Evolutionary conservation across 2,329 filamentous ascomycete genomes (phyloP), one percentile per base, ranked within the genome.

Genomic region (Gremmenia infestans): DNA sequence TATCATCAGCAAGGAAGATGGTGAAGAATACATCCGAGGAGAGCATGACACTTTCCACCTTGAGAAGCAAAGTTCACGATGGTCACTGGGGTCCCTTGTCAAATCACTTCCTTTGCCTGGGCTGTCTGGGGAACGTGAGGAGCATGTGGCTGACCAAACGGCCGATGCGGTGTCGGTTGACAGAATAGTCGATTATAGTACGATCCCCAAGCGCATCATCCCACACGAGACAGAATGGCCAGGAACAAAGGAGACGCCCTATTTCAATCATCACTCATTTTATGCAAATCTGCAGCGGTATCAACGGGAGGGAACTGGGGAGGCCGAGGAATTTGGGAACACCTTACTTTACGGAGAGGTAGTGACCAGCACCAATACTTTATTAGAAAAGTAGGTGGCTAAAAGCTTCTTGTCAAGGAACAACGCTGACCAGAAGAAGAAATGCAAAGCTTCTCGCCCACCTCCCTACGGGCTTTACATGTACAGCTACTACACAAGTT

Each of bases 311-410:
- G 78, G 81, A 48, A 77, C 80, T 1, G 72, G 73, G 35, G 79
- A 82, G 47, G 79, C 83, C 0, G 75, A 81, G 3, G 74, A 81
- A 23, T 97, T 95, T 77, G 94, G 94, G 4, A 81, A 85, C 50
- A 76, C 81, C 50, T 72, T 99, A 3, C 76, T 97, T 61, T 97
- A 97, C 67, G 92, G 88, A 52, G 91, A 97, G 70, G 91, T 96
- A 6, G 80, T 97, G 15, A 97, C 93, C 2, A 96, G 91, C 70
- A 99, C 94, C 28, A 96, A 93, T 72, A 96, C 92, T 0, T 77
- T 97, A 5, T 79, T 97, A 6, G 94, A 97, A 67, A 96, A 94
- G 87, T 89, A 71, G 61, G 74, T 64, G 2, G 2, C 4, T 4
- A 12, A 9, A 48, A 17, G 22, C 7, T 14, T n/a, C 57, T 49